Conservation (phyloP, 352 stramenopile species). For the Phytopythium litorale region DNA sequence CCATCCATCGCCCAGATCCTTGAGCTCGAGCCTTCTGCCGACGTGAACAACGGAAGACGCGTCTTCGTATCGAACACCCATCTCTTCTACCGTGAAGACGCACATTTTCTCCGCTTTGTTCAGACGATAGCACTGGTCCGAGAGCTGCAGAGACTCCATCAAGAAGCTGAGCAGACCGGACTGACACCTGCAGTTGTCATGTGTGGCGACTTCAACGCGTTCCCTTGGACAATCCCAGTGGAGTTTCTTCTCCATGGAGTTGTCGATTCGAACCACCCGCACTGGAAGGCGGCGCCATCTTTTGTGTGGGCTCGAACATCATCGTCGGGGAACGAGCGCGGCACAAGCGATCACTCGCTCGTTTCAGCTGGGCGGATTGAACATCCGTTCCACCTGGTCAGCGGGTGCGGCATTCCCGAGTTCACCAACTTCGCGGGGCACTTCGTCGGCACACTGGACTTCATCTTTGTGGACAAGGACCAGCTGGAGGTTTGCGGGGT, state of each 20-base stretch:
- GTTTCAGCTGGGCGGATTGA: slow-evolving; percentile 23
- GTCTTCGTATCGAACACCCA: slow-evolving; percentile 71
- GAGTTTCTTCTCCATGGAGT: slow-evolving; percentile 46
- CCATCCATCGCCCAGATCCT: slow-evolving; percentile 67
- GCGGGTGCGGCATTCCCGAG: slow-evolving; percentile 53
- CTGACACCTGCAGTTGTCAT: slow-evolving; percentile 40
- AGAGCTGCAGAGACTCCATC: slow-evolving; percentile 24
- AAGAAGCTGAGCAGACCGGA: slow-evolving; percentile 12
- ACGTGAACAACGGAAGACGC: slow-evolving; percentile 10
- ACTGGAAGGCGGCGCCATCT: slow-evolving; percentile 45
- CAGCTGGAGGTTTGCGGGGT: slow-evolving; percentile 34
- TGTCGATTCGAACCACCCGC: slow-evolving; percentile 39
- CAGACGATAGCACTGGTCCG: slow-evolving; percentile 45
- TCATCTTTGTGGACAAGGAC: slow-evolving; percentile 48
- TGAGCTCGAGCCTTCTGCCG: slow-evolving; percentile 28
- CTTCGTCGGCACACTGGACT: slow-evolving; percentile 71
- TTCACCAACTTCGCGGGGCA: slow-evolving; percentile 71
- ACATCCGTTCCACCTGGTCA: slow-evolving; percentile 43
- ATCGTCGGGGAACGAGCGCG: background rate
- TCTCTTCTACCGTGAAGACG: slow-evolving; percentile 70
- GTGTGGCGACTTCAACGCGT: slow-evolving; percentile 66
- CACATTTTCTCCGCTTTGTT: slow-evolving; percentile 61
- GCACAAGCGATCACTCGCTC: background rate
- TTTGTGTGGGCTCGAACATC: slow-evolving; percentile 38
- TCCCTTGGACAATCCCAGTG: slow-evolving; percentile 38